Evolutionary conservation across 1,284 basidiomycete species (phyloP).

Genomic region (Jaminaea rosea): DNA sequence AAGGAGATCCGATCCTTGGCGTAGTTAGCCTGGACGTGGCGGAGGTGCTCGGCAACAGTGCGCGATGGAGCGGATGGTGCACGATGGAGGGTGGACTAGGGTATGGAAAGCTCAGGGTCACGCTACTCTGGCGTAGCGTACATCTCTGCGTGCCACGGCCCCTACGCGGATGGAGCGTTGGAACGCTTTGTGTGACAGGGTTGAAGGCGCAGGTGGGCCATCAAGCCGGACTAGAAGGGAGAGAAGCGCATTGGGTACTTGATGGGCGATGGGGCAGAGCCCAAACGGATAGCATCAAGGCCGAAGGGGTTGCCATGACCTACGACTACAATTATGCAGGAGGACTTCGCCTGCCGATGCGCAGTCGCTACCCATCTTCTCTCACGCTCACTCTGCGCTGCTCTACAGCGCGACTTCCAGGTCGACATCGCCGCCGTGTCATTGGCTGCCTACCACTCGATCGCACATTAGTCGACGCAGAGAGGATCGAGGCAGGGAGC

Average conservation of each 20-base stretch:
- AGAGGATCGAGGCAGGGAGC: too few relatives aligned
- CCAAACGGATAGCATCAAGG: slow-evolving; percentile 16
- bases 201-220: not conserved
- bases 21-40: slow-evolving; percentile 27
- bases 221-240: slow-evolving; percentile 20
- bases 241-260: slow-evolving; percentile 19
- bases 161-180: slow-evolving; percentile 37
- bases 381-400: slow-evolving; percentile 26
- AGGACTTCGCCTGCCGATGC: slow-evolving; percentile 4
- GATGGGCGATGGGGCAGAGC: slow-evolving; percentile 29
- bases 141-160: slow-evolving; percentile 30
- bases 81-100: slow-evolving; percentile 33
- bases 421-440: slow-evolving; percentile 21
- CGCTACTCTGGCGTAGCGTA: slow-evolving; percentile 30
- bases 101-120: slow-evolving; percentile 34
- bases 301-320: slow-evolving; percentile 2
- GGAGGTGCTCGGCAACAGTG: slow-evolving; percentile 23
- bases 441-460: slow-evolving; percentile 26
- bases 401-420: slow-evolving; percentile 24
- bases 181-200: slow-evolving; percentile 23
- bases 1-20: slow-evolving; percentile 34
- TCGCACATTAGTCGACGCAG: slow-evolving; percentile 20
- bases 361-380: slow-evolving; percentile 10
- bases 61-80: slow-evolving; percentile 22
- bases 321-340: not conserved